Evolutionary conservation across 495 filamentous ascomycete species (phyloP).

Genomic region (Hypomontagnella submonticulosa): DNA sequence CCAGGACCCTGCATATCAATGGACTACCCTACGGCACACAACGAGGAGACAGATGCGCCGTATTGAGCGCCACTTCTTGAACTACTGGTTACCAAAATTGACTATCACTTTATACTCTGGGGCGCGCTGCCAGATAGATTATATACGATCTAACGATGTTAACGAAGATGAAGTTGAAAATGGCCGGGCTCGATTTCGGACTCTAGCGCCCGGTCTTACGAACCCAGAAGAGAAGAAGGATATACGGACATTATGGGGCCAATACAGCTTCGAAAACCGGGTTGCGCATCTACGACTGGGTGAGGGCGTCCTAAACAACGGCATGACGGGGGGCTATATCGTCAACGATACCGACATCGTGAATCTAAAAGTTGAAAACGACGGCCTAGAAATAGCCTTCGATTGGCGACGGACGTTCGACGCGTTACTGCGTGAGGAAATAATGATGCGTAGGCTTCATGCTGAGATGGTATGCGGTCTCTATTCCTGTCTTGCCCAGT

Average conservation of each 20-base stretch:
- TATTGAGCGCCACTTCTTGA: slow-evolving; percentile 35
- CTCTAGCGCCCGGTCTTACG: slow-evolving; percentile 7
- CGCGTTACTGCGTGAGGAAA: slow-evolving; percentile 36
- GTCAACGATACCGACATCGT: slow-evolving; percentile 40
- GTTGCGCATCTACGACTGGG: slow-evolving; percentile 36
- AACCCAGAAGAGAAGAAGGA: slow-evolving; percentile 24
- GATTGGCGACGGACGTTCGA: slow-evolving; percentile 33
- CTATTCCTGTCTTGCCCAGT: slow-evolving; percentile 14
- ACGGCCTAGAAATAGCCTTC: slow-evolving; percentile 31
- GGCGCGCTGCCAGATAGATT: slow-evolving; percentile 40
- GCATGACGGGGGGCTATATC: slow-evolving; percentile 36
- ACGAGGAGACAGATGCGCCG: slow-evolving; percentile 30
- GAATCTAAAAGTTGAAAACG: slow-evolving; percentile 27
- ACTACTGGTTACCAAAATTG: slow-evolving; percentile 33
- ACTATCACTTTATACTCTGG: slow-evolving; percentile 40
- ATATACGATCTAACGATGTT: slow-evolving; percentile 10
- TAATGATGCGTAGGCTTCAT: slow-evolving; percentile 39
- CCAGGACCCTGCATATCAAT: slow-evolving; percentile 42
- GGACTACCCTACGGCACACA: slow-evolving; percentile 33
- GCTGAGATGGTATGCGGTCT: slow-evolving; percentile 33
- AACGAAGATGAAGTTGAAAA: slow-evolving; percentile 3
- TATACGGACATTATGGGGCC: slow-evolving; percentile 26
- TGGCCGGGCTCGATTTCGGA: slow-evolving; percentile 27
- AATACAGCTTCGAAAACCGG: slow-evolving; percentile 38
- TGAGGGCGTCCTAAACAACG: slow-evolving; percentile 31